phyloP scores from a whole-genome alignment of 805 yeast genomes.

The Candida pseudoglaebosa region DNA sequence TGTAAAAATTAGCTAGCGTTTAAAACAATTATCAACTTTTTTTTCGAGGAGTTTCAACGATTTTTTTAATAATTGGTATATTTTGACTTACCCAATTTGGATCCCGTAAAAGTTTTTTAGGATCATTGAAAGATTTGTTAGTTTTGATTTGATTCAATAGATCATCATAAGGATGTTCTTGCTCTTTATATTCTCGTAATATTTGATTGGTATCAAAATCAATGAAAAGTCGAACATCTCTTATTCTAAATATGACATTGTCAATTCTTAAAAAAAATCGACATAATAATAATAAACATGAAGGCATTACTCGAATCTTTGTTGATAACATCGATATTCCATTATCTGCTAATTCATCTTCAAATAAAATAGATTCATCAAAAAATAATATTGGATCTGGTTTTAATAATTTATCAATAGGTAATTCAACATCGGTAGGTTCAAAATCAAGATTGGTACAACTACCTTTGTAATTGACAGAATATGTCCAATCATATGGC shows the following conservation, averaged over 20 bases:
- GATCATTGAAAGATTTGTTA: conserved; percentile 23
- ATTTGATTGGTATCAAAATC: conserved; percentile 65
- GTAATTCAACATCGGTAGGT: conserved; percentile 42
- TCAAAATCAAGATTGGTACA: conserved; percentile 19
- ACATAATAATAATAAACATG: conserved; percentile 66
- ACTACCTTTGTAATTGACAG: conserved; percentile 74
- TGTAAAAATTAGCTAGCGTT: too few species aligned
- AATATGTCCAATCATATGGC: conserved; percentile 96
- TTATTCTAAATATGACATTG: conserved; percentile 75
- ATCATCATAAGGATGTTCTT: conserved; percentile 35
- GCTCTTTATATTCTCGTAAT: conserved; percentile 73
- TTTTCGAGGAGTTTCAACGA: conserved; percentile 15
- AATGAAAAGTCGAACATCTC: conserved; percentile 80
- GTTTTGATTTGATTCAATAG: conserved; percentile 22
- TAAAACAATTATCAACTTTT: neutral
- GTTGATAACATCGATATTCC: conserved; percentile 78
- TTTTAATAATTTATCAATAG: conserved; percentile 60
- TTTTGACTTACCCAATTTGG: conserved; percentile 65
- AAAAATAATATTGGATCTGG: conserved; percentile 86
- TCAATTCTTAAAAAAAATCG: conserved; percentile 87
- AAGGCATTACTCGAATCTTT: conserved; percentile 86
- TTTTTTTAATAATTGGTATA: conserved; percentile 39
- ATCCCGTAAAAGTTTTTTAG: conserved; percentile 61
- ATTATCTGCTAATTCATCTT: conserved; percentile 95
- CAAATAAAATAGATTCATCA: conserved; percentile 85